A percentile compares a stretch with the other conserved stretches of the same genome.
Evolutionary conservation across 305 asterid species (phyloP).

Genomic region (Rubia tinctorum): DNA sequence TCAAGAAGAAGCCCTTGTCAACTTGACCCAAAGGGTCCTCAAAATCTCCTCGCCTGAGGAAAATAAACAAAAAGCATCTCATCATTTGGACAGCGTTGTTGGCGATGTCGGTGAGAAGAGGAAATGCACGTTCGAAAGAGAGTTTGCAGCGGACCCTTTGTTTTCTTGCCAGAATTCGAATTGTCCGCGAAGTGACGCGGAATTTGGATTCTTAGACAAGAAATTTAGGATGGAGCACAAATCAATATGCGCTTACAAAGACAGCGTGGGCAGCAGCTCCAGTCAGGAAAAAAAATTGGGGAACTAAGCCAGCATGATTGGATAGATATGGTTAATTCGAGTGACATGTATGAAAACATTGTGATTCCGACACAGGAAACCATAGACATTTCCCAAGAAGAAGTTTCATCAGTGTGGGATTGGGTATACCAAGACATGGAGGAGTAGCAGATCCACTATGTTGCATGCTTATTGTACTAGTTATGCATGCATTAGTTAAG

Average conservation of each 20-base stretch:
- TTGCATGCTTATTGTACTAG: too few species aligned
- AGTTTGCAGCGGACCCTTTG: not conserved
- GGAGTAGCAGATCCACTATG: too few species aligned
- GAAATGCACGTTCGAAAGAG: slow-evolving; percentile 17
- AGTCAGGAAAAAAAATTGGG: not conserved
- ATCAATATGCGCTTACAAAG: not conserved
- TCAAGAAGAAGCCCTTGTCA: too few species aligned
- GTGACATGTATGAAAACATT: too few species aligned
- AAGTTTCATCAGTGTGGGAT: slow-evolving; percentile 51
- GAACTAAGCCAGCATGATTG: slow-evolving; percentile 19
- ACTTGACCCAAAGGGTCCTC: too few species aligned
- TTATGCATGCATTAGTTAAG: too few species aligned
- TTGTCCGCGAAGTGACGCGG: slow-evolving; percentile 16
- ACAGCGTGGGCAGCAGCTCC: not conserved
- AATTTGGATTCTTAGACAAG: slow-evolving; percentile 27
- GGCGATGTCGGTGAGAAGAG: slow-evolving; percentile 36
- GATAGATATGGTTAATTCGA: slow-evolving; percentile 21
- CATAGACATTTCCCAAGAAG: slow-evolving; percentile 15
- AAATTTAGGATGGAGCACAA: slow-evolving; percentile 29
- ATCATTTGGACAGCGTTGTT: not conserved
- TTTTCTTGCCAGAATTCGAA: slow-evolving; percentile 15
- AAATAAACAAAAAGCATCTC: too few species aligned
- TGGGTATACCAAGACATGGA: slow-evolving; percentile 31
- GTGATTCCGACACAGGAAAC: not conserved
- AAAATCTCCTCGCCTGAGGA: too few species aligned